Evolutionary conservation across 2,329 filamentous ascomycete species (phyloP).

Genomic region (Dissoconium aciculare): DNA sequence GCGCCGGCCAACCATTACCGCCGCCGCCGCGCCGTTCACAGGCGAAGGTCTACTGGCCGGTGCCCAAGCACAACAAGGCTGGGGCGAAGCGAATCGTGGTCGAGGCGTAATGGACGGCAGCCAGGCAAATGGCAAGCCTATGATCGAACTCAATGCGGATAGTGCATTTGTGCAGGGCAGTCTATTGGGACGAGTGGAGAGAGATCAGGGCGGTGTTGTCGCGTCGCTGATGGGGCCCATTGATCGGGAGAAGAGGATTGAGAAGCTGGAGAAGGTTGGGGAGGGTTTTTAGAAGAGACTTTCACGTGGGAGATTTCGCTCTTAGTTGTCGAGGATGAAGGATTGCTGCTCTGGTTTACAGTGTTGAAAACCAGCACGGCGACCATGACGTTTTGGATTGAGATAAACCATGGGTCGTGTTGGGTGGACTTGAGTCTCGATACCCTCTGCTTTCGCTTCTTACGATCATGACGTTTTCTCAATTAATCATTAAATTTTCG

Average conservation of each 20-base stretch:
- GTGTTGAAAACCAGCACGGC: too few relatives aligned
- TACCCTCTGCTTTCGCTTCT: too few relatives aligned
- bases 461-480: too few relatives aligned
- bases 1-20: neutral
- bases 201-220: slow-evolving; percentile 16
- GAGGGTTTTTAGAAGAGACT: too few relatives aligned
- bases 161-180: slow-evolving; percentile 33
- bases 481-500: too few relatives aligned
- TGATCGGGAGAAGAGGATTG: slow-evolving; percentile 23
- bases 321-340: too few relatives aligned
- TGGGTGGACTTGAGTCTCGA: too few relatives aligned
- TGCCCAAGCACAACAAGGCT: slow-evolving; percentile 24
- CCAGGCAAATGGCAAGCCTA: slow-evolving; percentile 28
- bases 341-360: too few relatives aligned
- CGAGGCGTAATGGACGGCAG: slow-evolving; percentile 33
- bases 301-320: too few relatives aligned
- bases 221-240: slow-evolving; percentile 25
- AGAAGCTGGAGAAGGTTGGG: slow-evolving; percentile 3
- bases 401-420: too few relatives aligned
- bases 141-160: slow-evolving; percentile 30
- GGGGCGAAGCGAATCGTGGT: slow-evolving; percentile 26
- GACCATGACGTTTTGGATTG: too few relatives aligned
- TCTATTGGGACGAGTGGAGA: slow-evolving; percentile 31
- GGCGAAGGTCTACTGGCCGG: slow-evolving; percentile 30
- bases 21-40: slow-evolving; percentile 26